These are phyloP conservation scores for Crataegus laevigata DNA, from an alignment of 306 rosid species.

Conservation along the genomic window DNA sequence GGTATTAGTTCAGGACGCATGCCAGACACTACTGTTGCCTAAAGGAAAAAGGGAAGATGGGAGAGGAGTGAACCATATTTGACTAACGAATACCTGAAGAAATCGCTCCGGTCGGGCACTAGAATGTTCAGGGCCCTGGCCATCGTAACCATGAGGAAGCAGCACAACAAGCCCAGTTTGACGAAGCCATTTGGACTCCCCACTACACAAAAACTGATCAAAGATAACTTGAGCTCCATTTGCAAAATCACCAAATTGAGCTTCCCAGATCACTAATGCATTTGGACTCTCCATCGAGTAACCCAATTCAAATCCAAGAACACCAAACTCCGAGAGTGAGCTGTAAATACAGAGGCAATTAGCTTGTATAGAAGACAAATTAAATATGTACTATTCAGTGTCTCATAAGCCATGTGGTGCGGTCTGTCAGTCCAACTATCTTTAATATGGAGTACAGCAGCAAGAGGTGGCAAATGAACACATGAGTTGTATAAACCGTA, in stretches of 20 bases:
- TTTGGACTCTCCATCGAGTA: constrained; percentile 98
- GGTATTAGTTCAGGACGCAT: constrained; percentile 4
- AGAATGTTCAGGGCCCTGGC: constrained; percentile 99
- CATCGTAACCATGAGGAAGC: constrained; percentile 98
- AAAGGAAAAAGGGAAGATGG: background rate
- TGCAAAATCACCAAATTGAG: constrained; percentile 97
- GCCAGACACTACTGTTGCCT: background rate
- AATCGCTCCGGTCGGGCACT: constrained; percentile 88
- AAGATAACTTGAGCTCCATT: constrained; percentile 95
- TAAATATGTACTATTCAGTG: background rate
- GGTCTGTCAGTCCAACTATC: background rate
- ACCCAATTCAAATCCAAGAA: constrained; percentile 97
- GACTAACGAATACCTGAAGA: constrained; percentile 57
- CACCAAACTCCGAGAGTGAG: constrained; percentile 93
- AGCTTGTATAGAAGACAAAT: constrained; percentile 10
- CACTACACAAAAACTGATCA: constrained; percentile 89
- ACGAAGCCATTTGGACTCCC: constrained; percentile 96
- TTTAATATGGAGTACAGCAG: background rate
- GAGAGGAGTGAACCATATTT: background rate
- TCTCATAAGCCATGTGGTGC: background rate
- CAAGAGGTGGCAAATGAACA: too few relatives aligned
- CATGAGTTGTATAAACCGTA: background rate
- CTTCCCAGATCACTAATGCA: constrained; percentile 93
- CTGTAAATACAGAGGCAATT: constrained; percentile 35
- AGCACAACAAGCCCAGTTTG: constrained; percentile 88